phyloP scores from a whole-genome alignment of 352 stramenopile species.

The Thalassiosira hispida region DNA sequence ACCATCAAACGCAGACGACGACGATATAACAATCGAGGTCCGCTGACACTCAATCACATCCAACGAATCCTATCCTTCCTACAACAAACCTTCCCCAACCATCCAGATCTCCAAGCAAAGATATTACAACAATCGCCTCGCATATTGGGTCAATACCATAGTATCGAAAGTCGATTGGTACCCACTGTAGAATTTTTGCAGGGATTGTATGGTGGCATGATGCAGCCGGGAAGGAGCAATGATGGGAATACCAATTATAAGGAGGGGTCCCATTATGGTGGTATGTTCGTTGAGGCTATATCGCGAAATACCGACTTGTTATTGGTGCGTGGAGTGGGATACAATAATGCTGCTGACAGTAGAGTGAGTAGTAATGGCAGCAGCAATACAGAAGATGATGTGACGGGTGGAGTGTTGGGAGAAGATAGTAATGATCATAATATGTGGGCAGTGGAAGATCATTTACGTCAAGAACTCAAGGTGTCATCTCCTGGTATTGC shows the following conservation, averaged over 20 bases:
- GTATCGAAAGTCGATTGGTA: constrained; percentile 56
- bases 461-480: constrained; percentile 47
- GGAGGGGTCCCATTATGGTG: neutral
- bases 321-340: constrained; percentile 59
- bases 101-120: constrained; percentile 38
- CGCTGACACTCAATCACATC: constrained; percentile 30
- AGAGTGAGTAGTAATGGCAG: neutral
- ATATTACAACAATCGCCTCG: constrained; percentile 67
- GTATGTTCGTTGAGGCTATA: constrained; percentile 69
- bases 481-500: constrained; percentile 37
- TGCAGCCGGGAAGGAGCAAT: neutral
- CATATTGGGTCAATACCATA: constrained; percentile 69
- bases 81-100: constrained; percentile 37
- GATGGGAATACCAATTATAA: neutral
- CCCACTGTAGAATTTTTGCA: constrained; percentile 78
- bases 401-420: neutral
- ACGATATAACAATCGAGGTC: too few relatives aligned
- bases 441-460: constrained; percentile 49
- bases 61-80: constrained; percentile 69
- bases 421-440: neutral
- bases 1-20: too few relatives aligned
- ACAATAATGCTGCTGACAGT: constrained; percentile 20
- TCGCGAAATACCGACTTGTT: constrained; percentile 66
- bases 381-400: neutral
- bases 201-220: constrained; percentile 60